Base-by-base conservation (phyloP, 306 rosid genomes). In the Calophaca sinica region DNA sequence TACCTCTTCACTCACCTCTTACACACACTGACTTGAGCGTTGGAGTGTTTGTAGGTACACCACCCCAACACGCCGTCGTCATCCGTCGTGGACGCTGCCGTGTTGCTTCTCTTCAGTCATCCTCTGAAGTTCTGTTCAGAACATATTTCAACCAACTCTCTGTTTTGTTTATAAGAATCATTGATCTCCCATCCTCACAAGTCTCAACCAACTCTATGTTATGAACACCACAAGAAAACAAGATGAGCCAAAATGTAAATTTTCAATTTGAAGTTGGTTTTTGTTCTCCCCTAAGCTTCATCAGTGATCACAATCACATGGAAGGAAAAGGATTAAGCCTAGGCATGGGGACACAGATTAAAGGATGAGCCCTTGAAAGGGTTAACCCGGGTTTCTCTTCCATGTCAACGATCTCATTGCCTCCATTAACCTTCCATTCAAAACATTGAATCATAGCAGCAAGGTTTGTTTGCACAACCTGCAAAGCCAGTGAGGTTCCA, bases 361-460 rank as follows among this genome's bases (percentile, higher is more conserved):
- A 63, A 3, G 97, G 91, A 35, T 68, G 79, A 41, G 89, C 87
- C 73, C 87, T 91, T 9, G 88, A 86, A 69, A 87, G 97, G 4
- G 97, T 86, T 14, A 91, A 3, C 12, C 96, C 90, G 5, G 83
- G 81, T 64, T 89, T 80, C 82, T 87, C 93, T 78, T 86, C 81
- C 97, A 87, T 91, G 51, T 79, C 80, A 81, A 88, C 86, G n/a
- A 0, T 59, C 65, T 10, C 73, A 26, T 32, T 73, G 0, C 58
- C 65, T 31, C 79, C 82, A 15, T n/a, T n/a, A 59, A 82, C 82
- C 71, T 85, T 84, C 92, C 93, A 92, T 14, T 85, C 90, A 85
- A 92, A 92, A 73, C 93, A 92, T 33, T 92, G 97, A 85, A 92
- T 62, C 93, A 92, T 85, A 15, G 82, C 88, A 26, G 81, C 96